These are phyloP conservation scores for Erythrophleum fordii DNA, from an alignment of 306 rosid genomes.

Conservation along the genomic window DNA sequence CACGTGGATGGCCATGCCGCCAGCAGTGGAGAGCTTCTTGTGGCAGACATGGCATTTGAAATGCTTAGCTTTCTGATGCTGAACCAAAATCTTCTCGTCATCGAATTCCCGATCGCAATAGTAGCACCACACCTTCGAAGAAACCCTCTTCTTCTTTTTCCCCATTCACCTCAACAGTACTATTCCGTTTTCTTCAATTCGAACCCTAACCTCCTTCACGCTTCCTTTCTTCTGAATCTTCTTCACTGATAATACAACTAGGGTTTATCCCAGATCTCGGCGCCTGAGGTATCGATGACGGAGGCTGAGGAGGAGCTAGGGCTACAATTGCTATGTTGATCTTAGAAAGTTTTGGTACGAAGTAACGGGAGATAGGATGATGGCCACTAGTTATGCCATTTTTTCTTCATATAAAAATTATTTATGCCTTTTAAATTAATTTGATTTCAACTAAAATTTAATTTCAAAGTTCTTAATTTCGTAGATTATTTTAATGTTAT, in stretches of 20 bases:
- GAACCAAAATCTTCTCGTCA: conserved; percentile 96
- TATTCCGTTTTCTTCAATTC: neutral
- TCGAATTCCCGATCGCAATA: conserved; percentile 99
- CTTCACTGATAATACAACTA: neutral
- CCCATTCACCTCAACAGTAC: conserved; percentile 54
- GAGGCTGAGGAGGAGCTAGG: conserved; percentile 35
- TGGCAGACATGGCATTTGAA: conserved; percentile 98
- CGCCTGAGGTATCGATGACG: neutral
- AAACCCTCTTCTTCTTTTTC: conserved; percentile 95
- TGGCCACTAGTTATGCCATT: no score
- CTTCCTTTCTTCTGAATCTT: neutral
- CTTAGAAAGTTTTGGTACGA: no score
- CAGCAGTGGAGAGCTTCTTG: conserved; percentile 97
- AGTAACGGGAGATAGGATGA: no score
- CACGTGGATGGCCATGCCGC: conserved; percentile 98
- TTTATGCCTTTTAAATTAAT: no score
- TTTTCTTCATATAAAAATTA: no score
- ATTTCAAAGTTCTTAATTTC: no score
- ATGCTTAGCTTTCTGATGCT: conserved; percentile 99
- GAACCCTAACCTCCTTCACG: neutral
- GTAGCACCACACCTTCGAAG: conserved; percentile 98
- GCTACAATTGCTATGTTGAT: conserved; percentile 1
- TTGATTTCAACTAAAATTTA: no score
- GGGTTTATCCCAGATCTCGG: conserved; percentile 1
- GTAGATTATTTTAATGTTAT: no score